Base-by-base conservation (phyloP, 2,329 filamentous ascomycete genomes). In the Xylaria sp. region DNA sequence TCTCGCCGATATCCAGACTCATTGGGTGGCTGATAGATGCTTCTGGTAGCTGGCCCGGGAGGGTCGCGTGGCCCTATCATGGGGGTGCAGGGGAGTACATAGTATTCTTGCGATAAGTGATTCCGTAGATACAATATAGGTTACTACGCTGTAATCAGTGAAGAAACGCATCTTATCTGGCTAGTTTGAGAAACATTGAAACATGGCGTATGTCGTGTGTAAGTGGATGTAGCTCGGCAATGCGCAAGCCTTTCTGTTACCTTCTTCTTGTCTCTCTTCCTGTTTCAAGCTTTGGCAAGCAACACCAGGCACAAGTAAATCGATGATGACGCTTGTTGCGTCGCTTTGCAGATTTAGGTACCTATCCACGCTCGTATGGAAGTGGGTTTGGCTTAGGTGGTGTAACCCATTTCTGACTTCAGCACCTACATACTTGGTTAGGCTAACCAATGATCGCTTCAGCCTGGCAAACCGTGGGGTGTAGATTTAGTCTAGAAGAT, bases 61-160 rank as follows among this genome's bases (percentile, higher is more conserved):
- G 49, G 61, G 68, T 70, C 61, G 64, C 61, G 58, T 70, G 64
- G 56, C 57, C 68, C 62, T 70, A 68, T 70, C 65, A 69, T 62
- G 51, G 28, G 49, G 49, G 61, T 52, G 62, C 51, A 46, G 52
- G 58, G 57, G 52, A 57, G 13, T 28, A 28, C 28, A 5, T 28
- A 28, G 28, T 51, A 23, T 51, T 25, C 28, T 58, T 56, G 41
- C 52, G 66, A 68, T 68, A 68, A 62, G 62, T 62, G 33, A 54
- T 66, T 20, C 43, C 23, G 54, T 58, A 15, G 18, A 20, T 28
- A 43, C 64, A 52, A 58, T 62, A 23, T 67, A 31, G 15, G 52
- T 25, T 56, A 58, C 64, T 67, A 70, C 60, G 46, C 55, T 70
- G 68, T 62, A 64, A 70, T 64, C 64, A 54, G 15, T 48, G 25